Evolutionary conservation across 1,284 basidiomycete genomes (phyloP).

Genomic region (Inonotus hispidus): DNA sequence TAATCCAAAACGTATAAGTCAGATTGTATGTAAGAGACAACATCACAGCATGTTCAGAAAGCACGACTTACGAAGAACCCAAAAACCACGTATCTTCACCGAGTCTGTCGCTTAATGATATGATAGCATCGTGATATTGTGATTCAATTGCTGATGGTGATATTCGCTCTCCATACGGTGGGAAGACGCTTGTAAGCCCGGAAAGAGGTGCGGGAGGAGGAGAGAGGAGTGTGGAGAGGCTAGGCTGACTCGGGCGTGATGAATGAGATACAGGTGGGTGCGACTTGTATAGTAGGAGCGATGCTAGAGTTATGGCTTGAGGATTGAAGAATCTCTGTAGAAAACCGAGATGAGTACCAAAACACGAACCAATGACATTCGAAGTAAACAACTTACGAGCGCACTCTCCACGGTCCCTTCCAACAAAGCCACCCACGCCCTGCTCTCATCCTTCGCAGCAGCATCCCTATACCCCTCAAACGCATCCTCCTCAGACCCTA

Average conservation of each 20-base stretch:
- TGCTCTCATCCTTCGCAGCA: constrained; percentile 59
- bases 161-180: constrained; percentile 52
- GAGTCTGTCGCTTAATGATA: constrained; percentile 65
- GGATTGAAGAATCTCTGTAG: constrained; percentile 45
- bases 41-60: not conserved
- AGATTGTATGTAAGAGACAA: not conserved
- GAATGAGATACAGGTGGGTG: constrained; percentile 24
- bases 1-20: constrained; percentile 25
- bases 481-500: constrained; percentile 36
- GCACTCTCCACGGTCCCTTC: constrained; percentile 72
- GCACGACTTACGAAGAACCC: constrained; percentile 54
- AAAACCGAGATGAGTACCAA: constrained; percentile 7
- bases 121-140: constrained; percentile 65
- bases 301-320: constrained; percentile 33
- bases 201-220: constrained; percentile 66
- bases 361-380: not conserved
- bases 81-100: constrained; percentile 75
- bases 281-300: constrained; percentile 32
- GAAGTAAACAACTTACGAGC: constrained; percentile 42
- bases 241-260: constrained; percentile 24
- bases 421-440: constrained; percentile 71
- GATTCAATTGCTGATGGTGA: constrained; percentile 43
- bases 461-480: constrained; percentile 64
- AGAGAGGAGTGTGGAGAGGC: constrained; percentile 29
- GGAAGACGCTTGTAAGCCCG: constrained; percentile 57